Conservation (phyloP, 257 asterid species). For the Solanum bulbocastanum region DNA sequence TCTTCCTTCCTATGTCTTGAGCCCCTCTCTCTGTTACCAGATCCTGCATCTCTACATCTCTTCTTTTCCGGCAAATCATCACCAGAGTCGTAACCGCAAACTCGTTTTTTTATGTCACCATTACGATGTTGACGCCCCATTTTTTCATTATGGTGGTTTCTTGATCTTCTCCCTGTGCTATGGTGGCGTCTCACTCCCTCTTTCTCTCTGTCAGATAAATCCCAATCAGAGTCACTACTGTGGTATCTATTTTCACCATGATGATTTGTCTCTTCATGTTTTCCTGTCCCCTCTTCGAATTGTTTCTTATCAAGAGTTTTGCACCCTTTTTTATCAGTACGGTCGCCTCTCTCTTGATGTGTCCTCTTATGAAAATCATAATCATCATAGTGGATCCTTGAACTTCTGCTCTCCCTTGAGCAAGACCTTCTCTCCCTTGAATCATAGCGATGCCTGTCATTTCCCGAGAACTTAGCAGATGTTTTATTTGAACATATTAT, state of each 20-base stretch:
- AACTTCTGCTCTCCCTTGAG: conserved; percentile 42
- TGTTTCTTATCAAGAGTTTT: conserved; percentile 19
- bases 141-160: conserved; percentile 1
- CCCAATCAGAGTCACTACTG: conserved; percentile 28
- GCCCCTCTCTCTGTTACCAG: conserved; percentile 14
- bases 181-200: conserved; percentile 8
- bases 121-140: conserved; percentile 10
- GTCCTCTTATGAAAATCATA: conserved; percentile 18
- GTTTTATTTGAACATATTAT: background rate
- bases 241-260: conserved; percentile 13
- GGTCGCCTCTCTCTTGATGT: conserved; percentile 9
- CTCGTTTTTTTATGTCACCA: conserved; percentile 4
- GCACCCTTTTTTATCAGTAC: conserved; percentile 17
- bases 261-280: conserved; percentile 11
- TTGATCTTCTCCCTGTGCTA: conserved; percentile 18
- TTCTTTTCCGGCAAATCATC: conserved; percentile 13
- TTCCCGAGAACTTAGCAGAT: background rate
- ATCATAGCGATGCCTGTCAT: conserved; percentile 25
- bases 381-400: conserved; percentile 33
- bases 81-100: conserved; percentile 1
- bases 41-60: conserved; percentile 8
- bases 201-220: conserved; percentile 14
- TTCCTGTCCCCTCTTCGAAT: conserved; percentile 10
- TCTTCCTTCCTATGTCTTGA: conserved; percentile 11
- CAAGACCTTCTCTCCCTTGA: conserved; percentile 50